phyloP scores from a whole-genome alignment of 495 filamentous ascomycete species.

The Penicillium waksmanii region DNA sequence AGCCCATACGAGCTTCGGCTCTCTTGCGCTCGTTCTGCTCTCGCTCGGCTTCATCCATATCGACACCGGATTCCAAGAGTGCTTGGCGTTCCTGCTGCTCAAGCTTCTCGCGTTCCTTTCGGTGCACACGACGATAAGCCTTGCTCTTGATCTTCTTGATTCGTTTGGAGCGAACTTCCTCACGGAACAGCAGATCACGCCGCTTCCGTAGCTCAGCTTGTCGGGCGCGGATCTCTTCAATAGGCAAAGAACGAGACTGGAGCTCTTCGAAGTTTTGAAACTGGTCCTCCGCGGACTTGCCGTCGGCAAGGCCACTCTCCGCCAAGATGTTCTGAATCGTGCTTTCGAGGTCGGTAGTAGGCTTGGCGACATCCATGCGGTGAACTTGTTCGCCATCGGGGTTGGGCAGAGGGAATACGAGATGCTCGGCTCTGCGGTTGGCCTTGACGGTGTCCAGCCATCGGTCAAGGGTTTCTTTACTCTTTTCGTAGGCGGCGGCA shows the following conservation, averaged over 20 bases:
- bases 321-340: conserved; percentile 85
- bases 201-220: conserved; percentile 76
- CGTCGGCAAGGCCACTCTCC: conserved; percentile 76
- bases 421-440: conserved; percentile 88
- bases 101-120: conserved; percentile 77
- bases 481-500: conserved; percentile 83
- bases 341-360: conserved; percentile 78
- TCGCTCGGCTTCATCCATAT: conserved; percentile 73
- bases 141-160: conserved; percentile 99
- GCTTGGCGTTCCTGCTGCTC: conserved; percentile 73
- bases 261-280: conserved; percentile 73
- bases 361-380: conserved; percentile 53
- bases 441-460: conserved; percentile 96
- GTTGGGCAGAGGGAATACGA: conserved; percentile 86
- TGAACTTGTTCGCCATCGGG: conserved; percentile 57
- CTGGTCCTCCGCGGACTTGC: conserved; percentile 64
- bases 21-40: conserved; percentile 78
- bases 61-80: conserved; percentile 68
- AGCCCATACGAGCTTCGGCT: conserved; percentile 87
- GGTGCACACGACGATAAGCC: conserved; percentile 86
- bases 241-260: conserved; percentile 63
- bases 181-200: conserved; percentile 86
- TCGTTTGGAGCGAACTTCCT: conserved; percentile 83
- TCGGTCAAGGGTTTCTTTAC: conserved; percentile 83
- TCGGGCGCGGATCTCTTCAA: conserved; percentile 73